Percentiles rank a stretch among this genome's conserved stretches.
These are phyloP conservation scores for Lachancea dasiensis DNA, from an alignment of 805 yeast species.

Conservation along the genomic window DNA sequence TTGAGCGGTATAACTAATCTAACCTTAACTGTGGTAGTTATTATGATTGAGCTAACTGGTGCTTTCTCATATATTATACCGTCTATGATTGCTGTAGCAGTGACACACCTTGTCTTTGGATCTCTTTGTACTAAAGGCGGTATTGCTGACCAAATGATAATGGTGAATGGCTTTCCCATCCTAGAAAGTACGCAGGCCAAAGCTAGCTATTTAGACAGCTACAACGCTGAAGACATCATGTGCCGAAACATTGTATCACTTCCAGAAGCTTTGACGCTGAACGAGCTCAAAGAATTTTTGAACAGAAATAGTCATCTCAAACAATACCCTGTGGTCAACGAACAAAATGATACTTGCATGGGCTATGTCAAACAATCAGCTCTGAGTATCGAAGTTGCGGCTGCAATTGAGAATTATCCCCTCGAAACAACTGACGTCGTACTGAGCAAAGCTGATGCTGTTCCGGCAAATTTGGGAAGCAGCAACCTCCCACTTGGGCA, in stretches of 20 bases:
- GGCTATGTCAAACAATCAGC: constrained; percentile 15
- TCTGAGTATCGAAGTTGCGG: background rate
- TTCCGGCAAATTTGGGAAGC: no score
- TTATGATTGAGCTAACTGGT: constrained; percentile 95
- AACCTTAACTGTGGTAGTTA: constrained; percentile 87
- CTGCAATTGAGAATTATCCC: background rate
- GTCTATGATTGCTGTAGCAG: constrained; percentile 91
- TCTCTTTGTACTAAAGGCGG: constrained; percentile 70
- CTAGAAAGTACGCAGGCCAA: constrained; percentile 66
- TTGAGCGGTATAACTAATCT: constrained; percentile 90
- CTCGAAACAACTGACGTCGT: background rate
- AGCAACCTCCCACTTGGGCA: no score
- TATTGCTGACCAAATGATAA: constrained; percentile 92
- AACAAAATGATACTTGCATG: constrained; percentile 33
- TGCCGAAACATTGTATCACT: constrained; percentile 32
- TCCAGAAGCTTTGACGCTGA: constrained; percentile 21
- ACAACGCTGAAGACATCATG: constrained; percentile 57
- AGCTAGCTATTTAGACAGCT: constrained; percentile 44
- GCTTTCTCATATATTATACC: constrained; percentile 89
- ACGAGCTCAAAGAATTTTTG: constrained; percentile 24
- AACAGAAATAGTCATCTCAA: constrained; percentile 33
- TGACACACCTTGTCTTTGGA: constrained; percentile 75
- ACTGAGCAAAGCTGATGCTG: constrained; percentile 6
- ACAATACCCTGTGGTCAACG: constrained; percentile 51
- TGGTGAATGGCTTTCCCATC: constrained; percentile 80